Conservation (phyloP, 2,329 filamentous ascomycete species). For the Fusarium annulatum region DNA sequence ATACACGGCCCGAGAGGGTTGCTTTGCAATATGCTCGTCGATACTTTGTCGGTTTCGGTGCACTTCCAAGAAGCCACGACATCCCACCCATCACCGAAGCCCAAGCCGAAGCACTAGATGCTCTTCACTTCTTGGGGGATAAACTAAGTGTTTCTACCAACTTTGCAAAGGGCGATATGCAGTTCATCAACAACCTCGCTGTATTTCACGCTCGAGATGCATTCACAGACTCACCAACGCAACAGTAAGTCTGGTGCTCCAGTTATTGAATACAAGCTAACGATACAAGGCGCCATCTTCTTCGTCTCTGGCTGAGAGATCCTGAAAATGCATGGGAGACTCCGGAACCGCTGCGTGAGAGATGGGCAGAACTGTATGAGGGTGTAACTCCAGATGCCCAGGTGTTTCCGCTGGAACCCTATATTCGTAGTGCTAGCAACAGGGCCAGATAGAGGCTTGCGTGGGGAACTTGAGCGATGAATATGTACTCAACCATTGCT, state of each 20-base stretch:
- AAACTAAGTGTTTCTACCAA: constrained; percentile 56
- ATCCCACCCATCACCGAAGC: constrained; percentile 66
- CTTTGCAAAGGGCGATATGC: constrained; percentile 62
- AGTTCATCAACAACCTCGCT: constrained; percentile 65
- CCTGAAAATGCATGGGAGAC: constrained; percentile 58
- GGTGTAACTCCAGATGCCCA: constrained; percentile 14
- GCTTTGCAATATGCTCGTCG: constrained; percentile 25
- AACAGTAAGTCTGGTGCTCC: background rate
- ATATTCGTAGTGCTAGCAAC: constrained; percentile 31
- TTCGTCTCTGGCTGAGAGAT: constrained; percentile 61
- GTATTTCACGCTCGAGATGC: constrained; percentile 63
- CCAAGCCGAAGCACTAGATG: constrained; percentile 63
- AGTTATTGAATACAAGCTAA: accelerated
- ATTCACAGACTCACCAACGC: constrained; percentile 47
- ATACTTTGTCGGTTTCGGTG: constrained; percentile 36
- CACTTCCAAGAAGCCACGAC: constrained; percentile 57
- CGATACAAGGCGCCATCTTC: constrained; percentile 53
- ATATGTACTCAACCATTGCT: accelerated
- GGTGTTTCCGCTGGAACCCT: constrained; percentile 24
- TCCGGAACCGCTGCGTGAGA: background rate
- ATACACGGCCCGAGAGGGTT: background rate
- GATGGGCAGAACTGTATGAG: constrained; percentile 28
- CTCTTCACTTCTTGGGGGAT: constrained; percentile 60
- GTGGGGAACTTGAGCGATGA: accelerated
- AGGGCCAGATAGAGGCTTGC: background rate